Evolutionary conservation across 1,284 basidiomycete genomes (phyloP), one percentile per base, ranked within the genome.

Genomic region (Fomes fomentarius): DNA sequence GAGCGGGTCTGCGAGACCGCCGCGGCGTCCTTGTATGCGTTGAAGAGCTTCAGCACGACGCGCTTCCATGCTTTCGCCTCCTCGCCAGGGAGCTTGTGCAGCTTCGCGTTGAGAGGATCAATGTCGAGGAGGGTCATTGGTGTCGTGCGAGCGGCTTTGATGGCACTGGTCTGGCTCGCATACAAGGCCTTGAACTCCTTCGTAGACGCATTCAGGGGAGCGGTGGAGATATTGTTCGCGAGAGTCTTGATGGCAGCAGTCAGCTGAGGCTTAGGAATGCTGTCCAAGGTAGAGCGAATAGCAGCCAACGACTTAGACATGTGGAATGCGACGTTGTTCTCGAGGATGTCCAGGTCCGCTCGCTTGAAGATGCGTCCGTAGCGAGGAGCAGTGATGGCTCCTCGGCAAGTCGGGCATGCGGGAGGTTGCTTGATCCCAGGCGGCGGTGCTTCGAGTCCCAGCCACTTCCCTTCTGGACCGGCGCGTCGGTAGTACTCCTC

Each of bases 291-390:
- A 0, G 39, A 50, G 21, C 71, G 68, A 1, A 75, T 63, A 0
- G 53, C 47, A 17, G 58, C 61, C 4, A 86, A 71, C 9, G 72
- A 70, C 12, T 62, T 64, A 0, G 79, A 77, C 80, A 85, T 82
- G 26, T 71, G 70, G 24, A 74, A 73, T 0, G 83, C 79, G 15
- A 86, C 75, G 52, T 87, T 87, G 47, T 77, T 75, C 62, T 89
- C 86, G 33, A 86, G 66, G 22, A 89, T 81, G 55, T 87, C 84
- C 24, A 86, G 69, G 53, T 79, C 70, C 0, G 84, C 83, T 7
- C 82, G 76, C 65, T 89, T 89, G 65, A 76, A 79, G 24, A 82
- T 69, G 1, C 86, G 79, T 2, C 84, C 80, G 66, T 86, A 85
- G 11, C 83, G 77, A 3, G 76, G 77, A 9, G 78, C 71, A 0